Base-by-base conservation (phyloP, 202 grass and related monocot genomes). In the Miscanthus sacchariflorus region DNA sequence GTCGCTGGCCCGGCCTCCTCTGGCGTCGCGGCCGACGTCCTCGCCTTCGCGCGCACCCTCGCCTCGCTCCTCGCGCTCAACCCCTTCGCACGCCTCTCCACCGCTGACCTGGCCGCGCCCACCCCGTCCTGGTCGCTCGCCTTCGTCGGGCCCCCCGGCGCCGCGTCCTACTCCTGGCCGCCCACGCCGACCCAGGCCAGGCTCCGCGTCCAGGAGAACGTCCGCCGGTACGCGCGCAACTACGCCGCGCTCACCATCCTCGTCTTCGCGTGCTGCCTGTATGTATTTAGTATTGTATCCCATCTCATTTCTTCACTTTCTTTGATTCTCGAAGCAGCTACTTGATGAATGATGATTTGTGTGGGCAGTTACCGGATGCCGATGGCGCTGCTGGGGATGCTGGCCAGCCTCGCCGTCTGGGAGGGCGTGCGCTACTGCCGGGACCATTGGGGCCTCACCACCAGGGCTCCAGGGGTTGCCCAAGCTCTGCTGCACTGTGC, bases 171-270 rank as follows among this genome's bases (percentile, higher is more conserved):
- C 87, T 93, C 96, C 58, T 96, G 92, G 94, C 96, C 94, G 45
- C 87, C 90, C 4, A 92, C 93, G 42, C 73, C 92, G 1, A 87
- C 94, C 13, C 96, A 96, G 93, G 92, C 96, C 43, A 86, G 89
- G 27, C 92, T 98, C 85, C 88, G 96, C 23, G 91, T 96, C 67
- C 96, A 98, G 87, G 96, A 98, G 92, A 98, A 98, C 82, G 92
- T 98, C 69, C 87, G 94, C 18, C 89, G 86, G 49, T 96, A 98
- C 70, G 94, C 89, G 45, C 91, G 89, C 80, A 98, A 98, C 88
- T 98, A 98, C 50, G 90, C 91, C 21, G 84, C 89, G 50, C 91
- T 98, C 33, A 71, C 89, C 25, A 76, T 96, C 71, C 72, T 96
- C 75, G 52, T 98, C 89, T 95, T 98, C 86, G 88, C 92, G 2